Evolutionary conservation across 129 eudicot genomes (phyloP), one percentile per base, ranked within the genome.

Genomic region (Solidago caesia): DNA sequence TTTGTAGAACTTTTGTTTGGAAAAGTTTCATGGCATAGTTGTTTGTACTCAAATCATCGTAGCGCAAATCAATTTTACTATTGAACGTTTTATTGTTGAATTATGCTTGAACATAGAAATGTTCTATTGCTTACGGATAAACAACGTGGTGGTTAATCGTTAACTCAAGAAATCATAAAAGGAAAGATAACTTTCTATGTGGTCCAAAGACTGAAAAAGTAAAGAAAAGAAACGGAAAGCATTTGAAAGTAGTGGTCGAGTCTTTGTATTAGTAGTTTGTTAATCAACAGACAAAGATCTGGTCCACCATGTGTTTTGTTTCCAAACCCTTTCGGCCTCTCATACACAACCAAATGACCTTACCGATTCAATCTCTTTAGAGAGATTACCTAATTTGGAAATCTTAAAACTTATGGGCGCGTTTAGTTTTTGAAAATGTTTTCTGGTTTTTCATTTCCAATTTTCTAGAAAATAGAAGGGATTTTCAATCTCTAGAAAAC

Each of bases 231-330:
- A 12, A 14, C 2, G 21, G 46, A 26, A 51, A 43, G 68, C 83
- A 68, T 79, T 81, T 74, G 80, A 58, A 59, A 33, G 55, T 44
- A 15, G 53, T 42, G 27, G 66, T 53, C 6, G 15, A 12, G 79
- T 15, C 62, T 16, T 75, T 67, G 44, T 9, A 55, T 29, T 70
- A 33, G 74, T 42, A 70, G 74, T 4, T 14, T 76, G 68, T 67
- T 67, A 67, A 46, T 39, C 60, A 67, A 55, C 74, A 56, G 68
- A 39, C 75, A 46, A 46, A 48, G 14, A 48, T 77, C 33, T 62
- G 77, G 72, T 64, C 77, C 82, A 78, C 72, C 77, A 78, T 71
- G 72, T 71, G 81, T 14, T 39, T 60, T 26, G 64, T 77, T 70
- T 70, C 65, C 76, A 48, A 6, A 77, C 26, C 14, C 59, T 52